These are phyloP conservation scores for Botrytis fabae DNA, from an alignment of 2,329 filamentous ascomycete species.

Conservation along the genomic window DNA sequence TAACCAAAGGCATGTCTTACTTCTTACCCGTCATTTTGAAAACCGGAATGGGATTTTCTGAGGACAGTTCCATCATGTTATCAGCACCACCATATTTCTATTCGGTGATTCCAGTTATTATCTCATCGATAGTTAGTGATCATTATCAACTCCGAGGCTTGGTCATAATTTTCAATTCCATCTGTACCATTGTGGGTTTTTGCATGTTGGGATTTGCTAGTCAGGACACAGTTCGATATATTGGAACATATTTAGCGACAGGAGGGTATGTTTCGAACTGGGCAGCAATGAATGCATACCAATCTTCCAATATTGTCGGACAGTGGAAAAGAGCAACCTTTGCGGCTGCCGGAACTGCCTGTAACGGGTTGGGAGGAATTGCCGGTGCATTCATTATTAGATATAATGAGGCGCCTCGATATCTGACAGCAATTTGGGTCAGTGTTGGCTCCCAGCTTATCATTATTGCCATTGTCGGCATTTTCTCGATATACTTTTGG, in stretches of 20 bases:
- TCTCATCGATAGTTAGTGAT: conserved; percentile 59
- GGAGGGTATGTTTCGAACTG: conserved; percentile 77
- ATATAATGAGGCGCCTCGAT: conserved; percentile 59
- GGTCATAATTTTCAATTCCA: conserved; percentile 39
- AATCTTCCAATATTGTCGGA: conserved; percentile 84
- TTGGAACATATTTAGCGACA: conserved; percentile 49
- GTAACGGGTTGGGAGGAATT: conserved; percentile 79
- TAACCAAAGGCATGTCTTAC: conserved; percentile 62
- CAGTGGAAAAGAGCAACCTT: conserved; percentile 88
- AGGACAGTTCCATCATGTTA: conserved; percentile 54
- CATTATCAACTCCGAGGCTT: conserved; percentile 47
- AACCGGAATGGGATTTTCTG: conserved; percentile 55
- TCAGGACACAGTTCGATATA: conserved; percentile 37
- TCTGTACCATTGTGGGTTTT: conserved; percentile 38
- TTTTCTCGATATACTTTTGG: conserved; percentile 56
- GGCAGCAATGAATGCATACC: conserved; percentile 75
- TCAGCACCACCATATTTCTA: conserved; percentile 55
- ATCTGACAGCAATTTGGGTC: conserved; percentile 66
- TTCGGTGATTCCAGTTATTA: conserved; percentile 49
- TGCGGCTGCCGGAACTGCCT: conserved; percentile 72
- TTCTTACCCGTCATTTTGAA: conserved; percentile 76
- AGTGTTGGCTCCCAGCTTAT: conserved; percentile 64
- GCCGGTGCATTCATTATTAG: conserved; percentile 68
- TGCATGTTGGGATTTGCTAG: conserved; percentile 38
- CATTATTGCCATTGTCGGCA: conserved; percentile 54